A percentile compares a stretch with the other conserved stretches of the same genome.
Conservation (phyloP, 768 basidiomycete species). For the Tricholoma sp. region DNA sequence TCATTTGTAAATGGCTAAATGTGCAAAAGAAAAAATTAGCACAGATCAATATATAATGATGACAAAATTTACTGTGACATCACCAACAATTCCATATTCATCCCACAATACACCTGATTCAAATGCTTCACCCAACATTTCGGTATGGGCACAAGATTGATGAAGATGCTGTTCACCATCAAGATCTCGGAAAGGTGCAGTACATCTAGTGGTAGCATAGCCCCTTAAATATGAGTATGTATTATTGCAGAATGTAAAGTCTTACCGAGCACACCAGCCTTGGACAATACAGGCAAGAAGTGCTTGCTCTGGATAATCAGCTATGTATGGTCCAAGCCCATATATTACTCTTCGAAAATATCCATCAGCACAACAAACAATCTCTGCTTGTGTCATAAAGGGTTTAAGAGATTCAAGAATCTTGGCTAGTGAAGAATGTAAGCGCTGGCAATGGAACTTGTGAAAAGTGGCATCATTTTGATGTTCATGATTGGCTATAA, state of each 20-base stretch:
- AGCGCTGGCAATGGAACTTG: constrained; percentile 14
- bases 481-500: not conserved
- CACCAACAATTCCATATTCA: constrained; percentile 20
- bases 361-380: constrained; percentile 20
- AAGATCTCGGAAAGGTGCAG: constrained; percentile 13
- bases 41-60: not conserved
- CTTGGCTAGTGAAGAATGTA: constrained; percentile 16
- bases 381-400: constrained; percentile 17
- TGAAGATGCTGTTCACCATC: constrained; percentile 13
- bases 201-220: constrained; percentile 4
- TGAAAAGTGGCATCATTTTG: constrained; percentile 6
- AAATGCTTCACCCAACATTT: constrained; percentile 12
- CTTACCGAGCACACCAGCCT: constrained; percentile 21
- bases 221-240: not conserved
- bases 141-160: constrained; percentile 12
- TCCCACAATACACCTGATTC: constrained; percentile 17
- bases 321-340: constrained; percentile 23
- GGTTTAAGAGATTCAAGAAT: constrained; percentile 13
- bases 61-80: constrained; percentile 17
- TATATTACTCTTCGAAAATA: constrained; percentile 19
- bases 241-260: not conserved
- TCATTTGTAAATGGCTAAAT: constrained; percentile 23
- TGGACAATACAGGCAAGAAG: constrained; percentile 18
- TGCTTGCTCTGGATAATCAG: constrained; percentile 23
- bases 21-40: not conserved